Evolutionary conservation across 73 alveolate genomes (phyloP).

Genomic region (Paramecium sonneborni): DNA sequence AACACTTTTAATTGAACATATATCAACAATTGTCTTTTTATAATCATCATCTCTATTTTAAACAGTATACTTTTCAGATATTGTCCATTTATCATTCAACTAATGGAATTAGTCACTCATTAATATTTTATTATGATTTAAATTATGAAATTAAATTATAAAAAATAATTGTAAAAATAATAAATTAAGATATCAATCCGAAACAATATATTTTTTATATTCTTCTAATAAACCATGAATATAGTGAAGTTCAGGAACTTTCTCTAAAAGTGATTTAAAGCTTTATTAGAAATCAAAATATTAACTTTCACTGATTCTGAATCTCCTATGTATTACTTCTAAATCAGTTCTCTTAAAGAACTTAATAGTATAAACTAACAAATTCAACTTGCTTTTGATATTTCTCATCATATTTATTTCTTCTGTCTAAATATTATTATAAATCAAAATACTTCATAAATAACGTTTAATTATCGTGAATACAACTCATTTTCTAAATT

Average conservation of each 20-base stretch:
- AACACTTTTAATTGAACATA: background rate
- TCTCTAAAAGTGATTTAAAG: background rate
- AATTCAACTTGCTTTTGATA: constrained; percentile 8
- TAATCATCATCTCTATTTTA: background rate
- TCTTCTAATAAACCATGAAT: background rate
- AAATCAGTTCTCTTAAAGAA: background rate
- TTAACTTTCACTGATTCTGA: background rate
- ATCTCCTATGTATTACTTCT: background rate
- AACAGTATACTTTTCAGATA: background rate
- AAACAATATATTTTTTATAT: background rate
- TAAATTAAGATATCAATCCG: background rate
- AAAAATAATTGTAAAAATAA: background rate
- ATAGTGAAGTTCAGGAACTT: background rate
- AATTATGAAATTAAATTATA: background rate
- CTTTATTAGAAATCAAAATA: background rate
- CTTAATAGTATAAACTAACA: background rate
- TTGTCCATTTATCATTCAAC: background rate
- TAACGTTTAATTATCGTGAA: background rate
- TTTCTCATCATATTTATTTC: background rate
- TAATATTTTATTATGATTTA: background rate
- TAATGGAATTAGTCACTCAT: constrained; percentile 24
- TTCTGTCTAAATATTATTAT: background rate
- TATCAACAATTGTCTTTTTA: background rate
- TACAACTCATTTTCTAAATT: background rate
- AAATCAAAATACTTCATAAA: background rate